Base-by-base conservation (phyloP, 129 eudicot species). In the Escallonia rubra region DNA sequence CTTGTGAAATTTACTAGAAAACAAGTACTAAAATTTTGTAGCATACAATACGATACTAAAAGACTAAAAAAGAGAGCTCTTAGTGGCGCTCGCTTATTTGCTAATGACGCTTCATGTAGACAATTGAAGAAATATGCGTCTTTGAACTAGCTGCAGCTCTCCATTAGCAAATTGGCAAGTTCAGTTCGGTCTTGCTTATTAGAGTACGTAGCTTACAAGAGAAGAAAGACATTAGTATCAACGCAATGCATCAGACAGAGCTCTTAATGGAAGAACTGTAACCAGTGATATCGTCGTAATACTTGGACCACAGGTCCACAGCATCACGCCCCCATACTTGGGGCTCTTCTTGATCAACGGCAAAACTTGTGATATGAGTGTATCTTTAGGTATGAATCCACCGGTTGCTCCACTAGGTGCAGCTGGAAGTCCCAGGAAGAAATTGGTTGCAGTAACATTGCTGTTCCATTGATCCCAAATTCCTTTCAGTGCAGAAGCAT, bases 291-390 rank as follows among this genome's bases (percentile, higher is more conserved):
- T 56, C 44, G 49, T 68, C 73, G 43, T 68, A 46, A 12, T 11
- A 57, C 14, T 4, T 57, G 41, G 56, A 23, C 73, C 73, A 68
- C 3, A 68, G 41, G 56, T 11, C 73, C 73, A 68, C 3, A 68
- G 57, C 64, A 57, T 57, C 1, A 68, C 65, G 4, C 73, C 73
- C 23, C 73, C 73, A 68, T 68, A 45, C 6, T 57, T 44, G n/a
- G 12, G 8, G 39, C 14, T 43, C 8, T 44, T 15, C 38, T 68
- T 68, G n/a, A 57, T 38, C 42, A 15, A 38, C 9, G 34, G 52
- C 52, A 68, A 16, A 23, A 68, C 23, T 8, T 56, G 39, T 34
- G 57, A 12, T 10, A 42, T 23, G 16, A 68, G 52, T 10, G 5
- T 56, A 10, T 58, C 44, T 9, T 38, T 34, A 5, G 63, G 56